phyloP scores from a whole-genome alignment of 2,329 filamentous ascomycete genomes.

The Phyllosticta citribraziliensis region DNA sequence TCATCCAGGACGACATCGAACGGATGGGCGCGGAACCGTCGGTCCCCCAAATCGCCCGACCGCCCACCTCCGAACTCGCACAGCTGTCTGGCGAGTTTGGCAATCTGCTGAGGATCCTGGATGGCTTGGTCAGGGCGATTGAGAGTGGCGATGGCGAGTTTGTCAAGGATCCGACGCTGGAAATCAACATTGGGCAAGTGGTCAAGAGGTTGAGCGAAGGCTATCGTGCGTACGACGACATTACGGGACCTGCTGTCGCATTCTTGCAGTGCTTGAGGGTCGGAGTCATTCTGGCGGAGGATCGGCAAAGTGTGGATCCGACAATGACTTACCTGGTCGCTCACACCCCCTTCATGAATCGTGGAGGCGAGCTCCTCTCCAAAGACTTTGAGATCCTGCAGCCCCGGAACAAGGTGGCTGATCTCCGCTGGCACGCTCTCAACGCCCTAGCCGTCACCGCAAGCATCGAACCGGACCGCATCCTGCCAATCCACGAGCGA shows the following conservation, averaged over 20 bases:
- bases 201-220: slow-evolving; percentile 57
- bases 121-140: slow-evolving; percentile 19
- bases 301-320: slow-evolving; percentile 11
- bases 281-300: slow-evolving; percentile 54
- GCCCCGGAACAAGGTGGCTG: slow-evolving; percentile 17
- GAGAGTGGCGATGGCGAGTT: slow-evolving; percentile 18
- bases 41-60: slow-evolving; percentile 61
- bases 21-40: slow-evolving; percentile 58
- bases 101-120: slow-evolving; percentile 48
- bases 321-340: slow-evolving; percentile 17
- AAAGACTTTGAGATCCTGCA: slow-evolving; percentile 12
- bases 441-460: slow-evolving; percentile 19
- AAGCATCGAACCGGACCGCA: slow-evolving; percentile 8
- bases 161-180: slow-evolving; percentile 27
- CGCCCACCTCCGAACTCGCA: slow-evolving; percentile 55
- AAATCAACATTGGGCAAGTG: slow-evolving; percentile 56
- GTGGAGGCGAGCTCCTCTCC: neutral
- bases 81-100: slow-evolving; percentile 75
- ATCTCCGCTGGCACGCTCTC: slow-evolving; percentile 28
- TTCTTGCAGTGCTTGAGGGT: slow-evolving; percentile 71
- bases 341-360: slow-evolving; percentile 26
- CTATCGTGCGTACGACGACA: slow-evolving; percentile 75
- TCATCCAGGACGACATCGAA: slow-evolving; percentile 52
- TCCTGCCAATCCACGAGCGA: slow-evolving; percentile 16
- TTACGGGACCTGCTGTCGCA: slow-evolving; percentile 66